phyloP scores from a whole-genome alignment of 2,329 filamentous ascomycete genomes.

The Botrytis paeoniae region DNA sequence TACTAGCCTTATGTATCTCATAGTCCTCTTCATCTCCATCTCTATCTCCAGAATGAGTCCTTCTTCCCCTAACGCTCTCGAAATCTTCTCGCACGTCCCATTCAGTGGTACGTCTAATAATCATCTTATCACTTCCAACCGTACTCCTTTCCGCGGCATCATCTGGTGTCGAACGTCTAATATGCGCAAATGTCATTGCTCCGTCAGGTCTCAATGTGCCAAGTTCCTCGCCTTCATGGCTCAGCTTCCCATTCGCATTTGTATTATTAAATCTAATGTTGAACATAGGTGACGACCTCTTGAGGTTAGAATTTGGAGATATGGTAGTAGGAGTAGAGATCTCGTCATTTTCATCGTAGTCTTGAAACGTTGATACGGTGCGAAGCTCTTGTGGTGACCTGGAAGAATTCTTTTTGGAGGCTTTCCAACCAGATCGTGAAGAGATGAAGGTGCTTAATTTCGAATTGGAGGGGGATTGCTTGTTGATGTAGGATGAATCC shows the following conservation, averaged over 20 bases:
- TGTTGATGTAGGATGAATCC: conserved; percentile 20
- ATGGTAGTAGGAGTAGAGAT: neutral
- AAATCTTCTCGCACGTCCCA: conserved; percentile 25
- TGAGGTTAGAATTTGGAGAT: conserved; percentile 1
- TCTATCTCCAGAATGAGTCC: neutral
- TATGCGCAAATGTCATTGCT: conserved; percentile 19
- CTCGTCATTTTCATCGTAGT: conserved; percentile 5
- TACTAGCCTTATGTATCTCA: conserved; percentile 1
- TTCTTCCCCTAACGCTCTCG: neutral
- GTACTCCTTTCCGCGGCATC: conserved; percentile 21
- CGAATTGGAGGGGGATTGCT: neutral
- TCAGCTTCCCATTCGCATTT: neutral
- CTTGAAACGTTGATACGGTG: conserved; percentile 10
- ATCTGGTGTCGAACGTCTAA: conserved; percentile 22
- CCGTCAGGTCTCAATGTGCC: conserved; percentile 24
- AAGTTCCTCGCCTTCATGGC: conserved; percentile 11
- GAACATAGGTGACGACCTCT: conserved; percentile 6
- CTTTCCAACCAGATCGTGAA: conserved; percentile 18
- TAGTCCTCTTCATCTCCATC: neutral
- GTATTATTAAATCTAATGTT: conserved; percentile 14
- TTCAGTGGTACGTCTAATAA: conserved; percentile 24
- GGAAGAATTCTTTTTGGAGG: conserved; percentile 9
- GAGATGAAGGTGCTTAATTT: conserved; percentile 23
- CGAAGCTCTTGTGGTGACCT: conserved; percentile 4
- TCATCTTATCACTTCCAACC: conserved; percentile 25